These are phyloP conservation scores for Persicaria tinctoria DNA, from an alignment of 148 eudicot species.

Conservation along the genomic window DNA sequence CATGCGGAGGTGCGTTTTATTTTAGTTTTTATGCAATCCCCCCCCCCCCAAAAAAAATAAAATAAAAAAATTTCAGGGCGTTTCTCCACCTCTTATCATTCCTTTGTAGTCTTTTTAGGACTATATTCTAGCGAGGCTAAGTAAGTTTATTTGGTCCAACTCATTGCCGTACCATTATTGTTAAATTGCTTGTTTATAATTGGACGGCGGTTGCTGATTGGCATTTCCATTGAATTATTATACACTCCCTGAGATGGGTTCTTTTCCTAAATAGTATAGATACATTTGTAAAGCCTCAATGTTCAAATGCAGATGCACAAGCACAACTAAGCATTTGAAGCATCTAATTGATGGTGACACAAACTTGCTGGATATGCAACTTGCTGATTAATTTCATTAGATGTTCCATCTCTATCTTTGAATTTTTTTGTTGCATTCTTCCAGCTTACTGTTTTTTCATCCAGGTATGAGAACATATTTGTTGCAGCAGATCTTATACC, in stretches of 20 bases:
- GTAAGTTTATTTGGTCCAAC: too few species aligned
- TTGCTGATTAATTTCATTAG: background rate
- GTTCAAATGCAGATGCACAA: background rate
- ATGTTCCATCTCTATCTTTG: background rate
- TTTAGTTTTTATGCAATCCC: background rate
- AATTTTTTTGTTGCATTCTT: background rate
- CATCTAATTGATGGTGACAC: background rate
- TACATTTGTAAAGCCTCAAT: background rate
- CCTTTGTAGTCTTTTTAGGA: background rate
- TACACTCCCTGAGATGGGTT: background rate
- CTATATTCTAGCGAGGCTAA: too few species aligned
- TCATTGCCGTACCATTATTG: too few species aligned
- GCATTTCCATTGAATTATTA: background rate
- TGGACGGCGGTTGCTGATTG: background rate
- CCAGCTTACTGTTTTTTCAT: background rate
- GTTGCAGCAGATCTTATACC: constrained; percentile 83
- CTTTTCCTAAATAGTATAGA: background rate
- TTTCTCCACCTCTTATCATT: background rate
- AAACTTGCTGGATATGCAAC: background rate
- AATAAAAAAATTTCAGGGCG: too few species aligned
- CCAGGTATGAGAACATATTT: constrained; percentile 83
- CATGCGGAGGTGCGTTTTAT: constrained; percentile 52
- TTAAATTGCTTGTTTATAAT: background rate
- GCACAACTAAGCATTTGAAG: background rate
- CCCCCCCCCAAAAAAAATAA: background rate